Evolutionary conservation across 768 basidiomycete species (phyloP).

Genomic region (Trichaptum fuscoviolaceum): DNA sequence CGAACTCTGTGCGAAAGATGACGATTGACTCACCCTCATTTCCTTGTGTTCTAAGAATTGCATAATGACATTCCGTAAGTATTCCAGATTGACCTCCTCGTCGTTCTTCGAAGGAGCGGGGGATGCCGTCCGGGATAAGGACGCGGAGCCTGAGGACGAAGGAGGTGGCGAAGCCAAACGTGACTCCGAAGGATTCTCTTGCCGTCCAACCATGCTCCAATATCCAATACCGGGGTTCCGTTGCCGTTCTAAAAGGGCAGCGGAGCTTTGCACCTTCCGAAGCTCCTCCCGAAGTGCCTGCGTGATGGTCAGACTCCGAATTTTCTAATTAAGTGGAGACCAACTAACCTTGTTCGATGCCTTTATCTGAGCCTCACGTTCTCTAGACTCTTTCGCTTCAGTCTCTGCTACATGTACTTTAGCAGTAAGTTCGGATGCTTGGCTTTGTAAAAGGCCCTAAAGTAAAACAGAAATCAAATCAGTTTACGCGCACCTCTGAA

Average conservation of each 20-base stretch:
- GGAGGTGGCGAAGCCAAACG: conserved; percentile 26
- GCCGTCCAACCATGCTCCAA: conserved; percentile 56
- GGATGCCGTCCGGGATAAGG: conserved; percentile 18
- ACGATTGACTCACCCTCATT: conserved; percentile 71
- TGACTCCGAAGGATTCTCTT: conserved; percentile 22
- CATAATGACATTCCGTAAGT: conserved; percentile 90
- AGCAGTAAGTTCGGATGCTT: not conserved
- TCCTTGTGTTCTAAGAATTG: conserved; percentile 99
- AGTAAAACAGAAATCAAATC: too few relatives aligned
- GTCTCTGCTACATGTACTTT: conserved; percentile 39
- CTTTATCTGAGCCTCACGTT: conserved; percentile 57
- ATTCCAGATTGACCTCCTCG: conserved; percentile 94
- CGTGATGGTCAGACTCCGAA: conserved; percentile 11
- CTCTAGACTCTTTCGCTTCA: conserved; percentile 27
- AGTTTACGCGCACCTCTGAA: too few relatives aligned
- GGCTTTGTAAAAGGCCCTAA: not conserved
- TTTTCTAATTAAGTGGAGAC: too few relatives aligned
- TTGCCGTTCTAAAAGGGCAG: conserved; percentile 82
- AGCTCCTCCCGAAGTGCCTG: conserved; percentile 91
- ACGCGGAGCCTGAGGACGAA: conserved; percentile 9
- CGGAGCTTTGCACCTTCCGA: conserved; percentile 92
- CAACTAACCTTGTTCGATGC: conserved; percentile 56
- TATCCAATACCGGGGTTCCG: conserved; percentile 94
- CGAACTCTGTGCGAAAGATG: not conserved
- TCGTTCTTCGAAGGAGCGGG: conserved; percentile 45